Conservation (phyloP, 2,329 filamentous ascomycete species). For the Scedosporium dehoogii region DNA sequence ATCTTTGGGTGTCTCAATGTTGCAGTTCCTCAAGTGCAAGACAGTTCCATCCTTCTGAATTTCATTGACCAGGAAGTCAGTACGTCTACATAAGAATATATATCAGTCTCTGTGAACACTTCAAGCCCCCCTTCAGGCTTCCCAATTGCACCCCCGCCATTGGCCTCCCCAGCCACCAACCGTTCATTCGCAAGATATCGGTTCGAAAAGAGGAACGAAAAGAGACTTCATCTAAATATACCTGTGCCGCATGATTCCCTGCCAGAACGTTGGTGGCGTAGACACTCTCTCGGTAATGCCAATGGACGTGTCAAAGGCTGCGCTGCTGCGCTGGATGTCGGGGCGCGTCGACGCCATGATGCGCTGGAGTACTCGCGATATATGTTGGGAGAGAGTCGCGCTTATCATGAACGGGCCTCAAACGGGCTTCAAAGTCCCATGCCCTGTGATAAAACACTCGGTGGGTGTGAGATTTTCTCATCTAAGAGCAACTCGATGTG, state of each 20-base stretch:
- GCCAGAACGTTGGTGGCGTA: conserved; percentile 26
- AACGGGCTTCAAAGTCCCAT: too few relatives aligned
- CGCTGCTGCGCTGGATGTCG: conserved; percentile 8
- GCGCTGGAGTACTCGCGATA: not conserved
- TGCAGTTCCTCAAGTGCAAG: conserved; percentile 48
- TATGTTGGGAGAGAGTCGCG: not conserved
- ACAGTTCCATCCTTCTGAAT: conserved; percentile 68
- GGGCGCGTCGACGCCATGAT: not conserved
- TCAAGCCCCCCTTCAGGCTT: too few relatives aligned
- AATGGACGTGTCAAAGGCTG: conserved; percentile 23
- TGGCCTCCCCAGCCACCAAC: not conserved
- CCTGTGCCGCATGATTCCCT: conserved; percentile 17
- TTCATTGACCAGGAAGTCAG: conserved; percentile 89
- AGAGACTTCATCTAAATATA: not conserved
- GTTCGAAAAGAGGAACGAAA: not conserved
- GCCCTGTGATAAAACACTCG: too few relatives aligned
- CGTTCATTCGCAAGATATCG: not conserved
- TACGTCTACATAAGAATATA: conserved; percentile 46
- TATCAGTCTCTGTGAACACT: not conserved
- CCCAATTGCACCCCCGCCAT: not conserved
- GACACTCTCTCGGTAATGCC: conserved; percentile 30
- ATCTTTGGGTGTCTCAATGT: conserved; percentile 8
- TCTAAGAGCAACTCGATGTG: too few relatives aligned
- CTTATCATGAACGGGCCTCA: not conserved
- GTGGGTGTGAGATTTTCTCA: too few relatives aligned